These are phyloP conservation scores for Penicillium sp. DNA, from an alignment of 2,329 filamentous ascomycete genomes.

Conservation along the genomic window DNA sequence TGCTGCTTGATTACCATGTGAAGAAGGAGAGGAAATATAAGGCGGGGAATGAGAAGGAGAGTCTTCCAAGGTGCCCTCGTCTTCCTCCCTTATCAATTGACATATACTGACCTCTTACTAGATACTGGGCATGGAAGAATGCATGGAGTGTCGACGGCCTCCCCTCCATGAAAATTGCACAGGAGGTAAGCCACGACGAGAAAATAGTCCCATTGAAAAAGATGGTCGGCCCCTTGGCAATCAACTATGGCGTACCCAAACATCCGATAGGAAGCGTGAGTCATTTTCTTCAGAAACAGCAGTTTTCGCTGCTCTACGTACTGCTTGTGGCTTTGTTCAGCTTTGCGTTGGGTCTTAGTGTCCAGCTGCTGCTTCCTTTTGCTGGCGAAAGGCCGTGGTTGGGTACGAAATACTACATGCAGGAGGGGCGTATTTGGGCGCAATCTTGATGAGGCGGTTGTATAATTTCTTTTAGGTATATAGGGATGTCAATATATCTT, in stretches of 20 bases:
- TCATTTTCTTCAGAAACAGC: background rate
- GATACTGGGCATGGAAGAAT: slow-evolving; percentile 14
- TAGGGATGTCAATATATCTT: background rate
- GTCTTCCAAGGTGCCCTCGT: slow-evolving; percentile 9
- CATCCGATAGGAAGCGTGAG: background rate
- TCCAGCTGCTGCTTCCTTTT: slow-evolving; percentile 2
- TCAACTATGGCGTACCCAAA: slow-evolving; percentile 9
- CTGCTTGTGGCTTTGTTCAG: slow-evolving; percentile 8
- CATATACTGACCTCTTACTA: background rate
- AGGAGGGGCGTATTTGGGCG: background rate
- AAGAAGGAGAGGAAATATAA: slow-evolving; percentile 9
- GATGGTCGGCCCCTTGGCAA: slow-evolving; percentile 12
- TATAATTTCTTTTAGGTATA: background rate
- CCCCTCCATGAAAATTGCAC: slow-evolving; percentile 8
- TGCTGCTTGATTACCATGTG: slow-evolving; percentile 1
- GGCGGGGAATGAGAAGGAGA: slow-evolving; percentile 12
- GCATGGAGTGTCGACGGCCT: slow-evolving; percentile 13
- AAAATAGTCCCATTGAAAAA: slow-evolving; percentile 10
- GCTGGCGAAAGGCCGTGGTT: background rate
- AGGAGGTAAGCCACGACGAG: slow-evolving; percentile 3
- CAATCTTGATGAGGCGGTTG: background rate
- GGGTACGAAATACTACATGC: background rate
- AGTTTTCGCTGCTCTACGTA: background rate
- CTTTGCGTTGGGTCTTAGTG: slow-evolving; percentile 5
- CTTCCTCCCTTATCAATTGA: background rate